phyloP scores from a whole-genome alignment of 1,284 basidiomycete genomes.

The Melampsora larici-populina region DNA sequence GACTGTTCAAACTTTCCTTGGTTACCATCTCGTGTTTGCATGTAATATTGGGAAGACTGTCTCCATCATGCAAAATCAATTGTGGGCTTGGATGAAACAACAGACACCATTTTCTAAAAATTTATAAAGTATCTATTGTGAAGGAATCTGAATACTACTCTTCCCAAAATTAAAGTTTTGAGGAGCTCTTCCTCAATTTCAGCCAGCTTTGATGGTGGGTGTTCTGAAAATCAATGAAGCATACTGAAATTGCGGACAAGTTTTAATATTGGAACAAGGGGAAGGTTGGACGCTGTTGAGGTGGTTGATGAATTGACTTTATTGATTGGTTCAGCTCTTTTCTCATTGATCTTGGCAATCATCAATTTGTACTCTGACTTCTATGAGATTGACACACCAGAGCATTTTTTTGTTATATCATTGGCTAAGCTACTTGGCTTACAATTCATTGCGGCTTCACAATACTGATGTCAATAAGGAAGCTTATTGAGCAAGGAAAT shows the following conservation, averaged over 20 bases:
- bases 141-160: neutral
- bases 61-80: neutral
- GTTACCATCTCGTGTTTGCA: neutral
- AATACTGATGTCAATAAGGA: neutral
- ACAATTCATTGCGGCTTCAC: neutral
- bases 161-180: neutral
- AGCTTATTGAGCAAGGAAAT: too few relatives aligned
- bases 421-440: neutral
- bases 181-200: neutral
- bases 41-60: neutral
- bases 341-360: neutral
- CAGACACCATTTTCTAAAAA: neutral
- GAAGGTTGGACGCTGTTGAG: neutral
- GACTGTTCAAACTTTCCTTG: neutral
- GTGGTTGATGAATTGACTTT: neutral
- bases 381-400: neutral
- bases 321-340: neutral
- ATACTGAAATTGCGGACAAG: neutral
- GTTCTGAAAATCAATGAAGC: neutral
- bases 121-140: neutral
- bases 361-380: neutral
- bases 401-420: neutral
- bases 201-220: neutral
- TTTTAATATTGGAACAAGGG: neutral
- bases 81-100: neutral